phyloP scores from a whole-genome alignment of 2,329 filamentous ascomycete species.

The Alternaria conjuncta region DNA sequence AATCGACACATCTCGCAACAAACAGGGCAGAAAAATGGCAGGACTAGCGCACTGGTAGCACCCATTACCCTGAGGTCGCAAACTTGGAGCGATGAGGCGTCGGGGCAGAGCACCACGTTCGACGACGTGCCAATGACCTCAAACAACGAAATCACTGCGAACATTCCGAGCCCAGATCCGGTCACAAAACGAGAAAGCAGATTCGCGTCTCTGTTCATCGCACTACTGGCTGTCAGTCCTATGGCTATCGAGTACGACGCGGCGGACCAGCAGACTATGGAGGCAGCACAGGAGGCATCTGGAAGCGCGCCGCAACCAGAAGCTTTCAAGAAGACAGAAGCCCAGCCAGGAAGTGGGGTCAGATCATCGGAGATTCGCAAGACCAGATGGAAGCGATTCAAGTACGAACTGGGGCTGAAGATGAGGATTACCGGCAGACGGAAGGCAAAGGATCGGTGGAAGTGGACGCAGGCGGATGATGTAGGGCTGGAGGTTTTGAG shows the following conservation, averaged over 20 bases:
- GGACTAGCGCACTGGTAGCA: background rate
- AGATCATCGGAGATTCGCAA: slow-evolving; percentile 20
- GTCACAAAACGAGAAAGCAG: slow-evolving; percentile 20
- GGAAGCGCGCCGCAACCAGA: background rate
- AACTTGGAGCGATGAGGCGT: background rate
- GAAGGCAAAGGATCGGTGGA: slow-evolving; percentile 9
- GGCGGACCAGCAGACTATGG: slow-evolving; percentile 21
- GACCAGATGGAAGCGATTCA: slow-evolving; percentile 22
- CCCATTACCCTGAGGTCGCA: slow-evolving; percentile 9
- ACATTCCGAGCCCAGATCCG: too few relatives aligned
- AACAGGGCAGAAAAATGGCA: background rate
- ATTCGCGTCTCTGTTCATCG: slow-evolving; percentile 25
- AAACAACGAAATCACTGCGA: too few relatives aligned
- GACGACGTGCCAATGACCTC: background rate
- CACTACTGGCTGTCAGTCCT: slow-evolving; percentile 21
- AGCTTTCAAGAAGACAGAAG: slow-evolving; percentile 8
- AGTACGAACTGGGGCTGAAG: slow-evolving; percentile 17
- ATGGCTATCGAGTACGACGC: slow-evolving; percentile 20
- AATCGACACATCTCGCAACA: background rate
- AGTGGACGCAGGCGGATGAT: slow-evolving; percentile 1
- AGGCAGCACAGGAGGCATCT: slow-evolving; percentile 18
- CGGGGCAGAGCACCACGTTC: background rate
- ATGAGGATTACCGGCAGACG: slow-evolving; percentile 6
- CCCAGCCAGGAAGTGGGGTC: background rate
- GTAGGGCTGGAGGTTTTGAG: slow-evolving; percentile 70